phyloP scores from a whole-genome alignment of 2,329 filamentous ascomycete genomes.

The Hypoxylon sp. region DNA sequence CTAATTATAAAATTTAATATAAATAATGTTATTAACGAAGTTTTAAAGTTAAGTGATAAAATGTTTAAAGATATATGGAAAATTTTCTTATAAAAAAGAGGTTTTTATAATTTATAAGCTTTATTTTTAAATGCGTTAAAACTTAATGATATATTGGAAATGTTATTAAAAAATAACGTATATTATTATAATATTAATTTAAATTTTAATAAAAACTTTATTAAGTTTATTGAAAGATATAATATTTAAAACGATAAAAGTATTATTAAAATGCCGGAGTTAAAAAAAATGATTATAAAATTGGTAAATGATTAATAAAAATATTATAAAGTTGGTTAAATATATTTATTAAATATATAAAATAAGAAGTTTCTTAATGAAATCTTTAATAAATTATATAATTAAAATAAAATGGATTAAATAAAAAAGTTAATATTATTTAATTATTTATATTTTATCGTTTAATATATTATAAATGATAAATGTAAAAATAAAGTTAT shows the following conservation, averaged over 20 bases:
- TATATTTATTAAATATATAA: neutral
- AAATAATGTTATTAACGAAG: too few species aligned
- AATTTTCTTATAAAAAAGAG: neutral
- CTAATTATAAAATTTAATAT: too few species aligned
- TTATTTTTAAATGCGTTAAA: neutral
- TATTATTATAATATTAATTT: too few species aligned
- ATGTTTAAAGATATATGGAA: too few species aligned
- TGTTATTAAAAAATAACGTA: neutral
- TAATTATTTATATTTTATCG: constrained; percentile 1
- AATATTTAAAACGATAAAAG: neutral
- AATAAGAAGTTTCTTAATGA: neutral
- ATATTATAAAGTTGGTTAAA: neutral
- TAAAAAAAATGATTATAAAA: neutral
- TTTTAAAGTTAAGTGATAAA: too few species aligned
- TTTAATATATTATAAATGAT: neutral
- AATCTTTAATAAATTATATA: neutral
- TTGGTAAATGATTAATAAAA: neutral
- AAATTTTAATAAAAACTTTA: too few species aligned
- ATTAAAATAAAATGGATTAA: neutral
- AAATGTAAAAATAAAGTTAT: too few species aligned
- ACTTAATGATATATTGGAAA: neutral
- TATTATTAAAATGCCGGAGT: neutral
- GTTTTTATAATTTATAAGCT: neutral
- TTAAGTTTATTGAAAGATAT: too few species aligned
- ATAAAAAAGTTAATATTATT: neutral